phyloP scores from a whole-genome alignment of 768 basidiomycete genomes.

The Agrocybe chaxingu region DNA sequence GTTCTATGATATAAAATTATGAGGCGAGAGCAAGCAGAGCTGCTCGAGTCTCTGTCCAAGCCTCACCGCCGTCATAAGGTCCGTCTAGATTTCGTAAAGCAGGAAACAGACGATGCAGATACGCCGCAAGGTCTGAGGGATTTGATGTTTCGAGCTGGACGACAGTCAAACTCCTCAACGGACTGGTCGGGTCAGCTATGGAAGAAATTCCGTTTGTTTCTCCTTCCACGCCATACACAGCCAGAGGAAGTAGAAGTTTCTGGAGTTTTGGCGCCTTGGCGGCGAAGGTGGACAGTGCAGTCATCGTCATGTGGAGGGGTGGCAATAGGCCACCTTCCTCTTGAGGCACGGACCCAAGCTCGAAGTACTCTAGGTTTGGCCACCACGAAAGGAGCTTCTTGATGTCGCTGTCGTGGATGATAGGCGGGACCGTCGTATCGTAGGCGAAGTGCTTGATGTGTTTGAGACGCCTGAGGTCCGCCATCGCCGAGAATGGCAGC shows the following conservation, averaged over 20 bases:
- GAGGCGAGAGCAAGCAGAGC: background rate
- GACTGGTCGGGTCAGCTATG: slow-evolving; percentile 13
- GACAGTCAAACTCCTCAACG: slow-evolving; percentile 33
- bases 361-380: slow-evolving; percentile 40
- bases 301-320: slow-evolving; percentile 22
- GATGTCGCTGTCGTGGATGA: slow-evolving; percentile 35
- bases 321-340: slow-evolving; percentile 15
- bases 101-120: slow-evolving; percentile 37
- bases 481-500: slow-evolving; percentile 30
- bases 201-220: background rate
- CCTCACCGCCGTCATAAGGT: slow-evolving; percentile 21
- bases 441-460: slow-evolving; percentile 32
- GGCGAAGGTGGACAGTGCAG: slow-evolving; percentile 25
- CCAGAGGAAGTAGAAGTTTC: slow-evolving; percentile 28
- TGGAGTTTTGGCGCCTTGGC: slow-evolving; percentile 21
- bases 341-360: slow-evolving; percentile 31
- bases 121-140: slow-evolving; percentile 20
- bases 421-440: slow-evolving; percentile 37
- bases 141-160: slow-evolving; percentile 27
- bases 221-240: slow-evolving; percentile 9
- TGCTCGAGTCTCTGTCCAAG: slow-evolving; percentile 22
- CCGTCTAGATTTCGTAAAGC: slow-evolving; percentile 32
- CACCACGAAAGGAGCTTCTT: slow-evolving; percentile 38
- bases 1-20: too few species aligned
- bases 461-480: slow-evolving; percentile 29